Conservation (phyloP, 192 early-diverging fungal genomes). For the Anaeromyces robustus region DNA sequence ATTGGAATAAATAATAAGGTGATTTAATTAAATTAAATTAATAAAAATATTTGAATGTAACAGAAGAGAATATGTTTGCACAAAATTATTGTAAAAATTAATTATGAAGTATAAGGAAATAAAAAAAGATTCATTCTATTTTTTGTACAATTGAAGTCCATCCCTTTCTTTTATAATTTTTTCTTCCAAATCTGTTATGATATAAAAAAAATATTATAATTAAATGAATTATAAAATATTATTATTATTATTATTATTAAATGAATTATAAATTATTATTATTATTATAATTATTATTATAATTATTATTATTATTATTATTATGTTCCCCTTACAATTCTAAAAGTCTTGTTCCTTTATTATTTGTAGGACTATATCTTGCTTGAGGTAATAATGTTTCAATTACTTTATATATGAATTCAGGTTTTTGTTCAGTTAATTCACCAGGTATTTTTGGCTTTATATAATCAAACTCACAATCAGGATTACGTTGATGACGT, state of each 20-base stretch:
- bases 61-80: too few species aligned
- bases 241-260: too few species aligned
- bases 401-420: conserved; percentile 70
- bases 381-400: conserved; percentile 79
- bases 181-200: conserved; percentile 25
- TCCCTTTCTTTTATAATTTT: conserved; percentile 18
- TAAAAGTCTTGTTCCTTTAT: conserved; percentile 49
- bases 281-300: too few species aligned
- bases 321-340: conserved; percentile 82
- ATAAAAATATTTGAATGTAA: too few species aligned
- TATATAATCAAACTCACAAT: conserved; percentile 89
- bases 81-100: too few species aligned
- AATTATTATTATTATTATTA: too few species aligned
- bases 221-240: too few species aligned
- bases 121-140: background rate
- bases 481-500: conserved; percentile 82
- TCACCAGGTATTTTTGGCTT: conserved; percentile 46
- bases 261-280: too few species aligned
- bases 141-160: conserved; percentile 36
- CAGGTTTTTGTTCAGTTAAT: conserved; percentile 60
- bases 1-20: too few species aligned
- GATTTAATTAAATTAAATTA: too few species aligned
- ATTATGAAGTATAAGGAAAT: too few species aligned
- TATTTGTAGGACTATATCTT: conserved; percentile 31
- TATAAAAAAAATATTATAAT: too few species aligned